These are phyloP conservation scores for Rosa chinensis DNA, from an alignment of 306 rosid genomes.

Conservation along the genomic window DNA sequence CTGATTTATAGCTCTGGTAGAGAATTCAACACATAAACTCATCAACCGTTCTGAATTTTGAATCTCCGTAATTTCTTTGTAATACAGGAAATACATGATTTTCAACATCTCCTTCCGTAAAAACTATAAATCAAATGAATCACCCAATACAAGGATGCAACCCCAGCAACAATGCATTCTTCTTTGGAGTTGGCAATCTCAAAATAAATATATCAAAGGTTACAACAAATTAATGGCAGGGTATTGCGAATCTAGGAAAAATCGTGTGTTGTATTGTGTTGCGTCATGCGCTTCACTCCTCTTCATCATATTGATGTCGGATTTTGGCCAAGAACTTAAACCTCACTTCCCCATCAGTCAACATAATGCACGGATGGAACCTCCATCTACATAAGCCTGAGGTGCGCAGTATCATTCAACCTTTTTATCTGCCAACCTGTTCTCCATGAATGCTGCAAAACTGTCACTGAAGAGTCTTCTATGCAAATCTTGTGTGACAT, in stretches of 20 bases:
- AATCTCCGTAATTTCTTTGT: conserved; percentile 16
- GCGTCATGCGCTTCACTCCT: conserved; percentile 9
- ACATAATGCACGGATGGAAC: conserved; percentile 2
- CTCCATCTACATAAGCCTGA: conserved; percentile 72
- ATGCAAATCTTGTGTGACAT: conserved; percentile 85
- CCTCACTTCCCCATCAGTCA: conserved; percentile 5
- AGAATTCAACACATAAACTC: neutral
- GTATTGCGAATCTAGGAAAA: conserved; percentile 27
- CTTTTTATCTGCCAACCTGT: conserved; percentile 97
- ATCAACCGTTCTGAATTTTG: neutral
- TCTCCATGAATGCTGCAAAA: conserved; percentile 88
- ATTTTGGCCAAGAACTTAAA: conserved; percentile 22
- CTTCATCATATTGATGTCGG: conserved; percentile 13
- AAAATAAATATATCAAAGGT: conserved; percentile 42
- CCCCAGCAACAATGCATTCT: conserved; percentile 30
- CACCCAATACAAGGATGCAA: conserved; percentile 46
- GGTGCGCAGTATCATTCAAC: conserved; percentile 88
- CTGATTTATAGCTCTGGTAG: neutral
- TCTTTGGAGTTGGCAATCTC: conserved; percentile 37
- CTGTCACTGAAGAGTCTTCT: conserved; percentile 93
- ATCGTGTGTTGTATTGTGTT: conserved; percentile 7
- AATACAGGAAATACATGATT: conserved; percentile 26
- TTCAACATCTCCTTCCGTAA: conserved; percentile 29
- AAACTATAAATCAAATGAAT: conserved; percentile 51
- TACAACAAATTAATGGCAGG: conserved; percentile 41